Base-by-base conservation (phyloP, 1,139 yeast species). In the Suhomyces kunorum region DNA sequence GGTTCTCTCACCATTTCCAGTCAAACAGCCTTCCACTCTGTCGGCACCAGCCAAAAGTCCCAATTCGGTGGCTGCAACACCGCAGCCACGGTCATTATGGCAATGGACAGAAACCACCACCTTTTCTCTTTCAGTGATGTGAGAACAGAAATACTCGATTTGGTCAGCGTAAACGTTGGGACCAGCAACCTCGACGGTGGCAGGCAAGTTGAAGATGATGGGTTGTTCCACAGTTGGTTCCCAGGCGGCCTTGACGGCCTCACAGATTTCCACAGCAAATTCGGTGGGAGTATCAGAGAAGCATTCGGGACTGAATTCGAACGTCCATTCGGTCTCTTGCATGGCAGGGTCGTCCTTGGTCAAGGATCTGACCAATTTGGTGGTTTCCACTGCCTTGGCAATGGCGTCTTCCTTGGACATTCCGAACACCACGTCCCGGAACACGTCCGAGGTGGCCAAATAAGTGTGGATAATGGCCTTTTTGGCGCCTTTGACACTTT, bases 81-180 rank as follows among this genome's bases (percentile, higher is more conserved):
- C 76, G 51, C 78, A 72, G 1, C 78, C 78, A 51, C 78, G 63
- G 47, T 72, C 78, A 46, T 72, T 72, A 51, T 72, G 78, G 36
- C 76, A 71, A 50, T 72, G 78, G 28, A 71, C 68, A 15, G 76
- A 70, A 40, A 72, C 67, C 45, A 73, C 65, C 18, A 71, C 61
- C 49, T 68, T 71, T 48, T 71, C 76, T 48, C 77, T 59, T 41
- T 72, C 72, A 30, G 67, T 49, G 31, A 72, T 70, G 43, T 71
- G 52, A 31, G 57, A 65, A 37, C 71, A 62, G 51, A 72, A 72
- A 51, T 69, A 71, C 53, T 72, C 78, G 47, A 72, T 71, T 55
- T 72, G 78, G 53, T 72, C 78, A 34, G 78, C 78, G 45, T 71
- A 72, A n/a, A 71, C 63, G 45, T 72, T 71, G 14, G 78, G 78